Evolutionary conservation across 108 stramenopile species (phyloP), one percentile per base, ranked within the genome.

Genomic region (Fragilariopsis cylindrus): DNA sequence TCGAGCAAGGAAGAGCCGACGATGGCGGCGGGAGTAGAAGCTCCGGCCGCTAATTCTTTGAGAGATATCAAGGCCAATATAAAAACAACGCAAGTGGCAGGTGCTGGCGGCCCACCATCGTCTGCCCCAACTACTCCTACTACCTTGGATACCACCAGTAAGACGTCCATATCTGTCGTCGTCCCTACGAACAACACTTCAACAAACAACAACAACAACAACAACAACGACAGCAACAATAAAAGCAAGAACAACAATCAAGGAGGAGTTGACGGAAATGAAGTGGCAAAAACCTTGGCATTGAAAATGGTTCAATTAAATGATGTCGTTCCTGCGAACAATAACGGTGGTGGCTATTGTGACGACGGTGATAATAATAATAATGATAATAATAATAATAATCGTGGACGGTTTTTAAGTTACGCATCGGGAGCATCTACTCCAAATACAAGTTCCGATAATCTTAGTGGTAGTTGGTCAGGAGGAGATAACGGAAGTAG

Each of bases 371-470:
- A 55, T 16, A 42, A 6, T 3, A 19, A 15, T 64, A 42, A 44
- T 40, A 57, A 5, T 18, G 47, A 18, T 8, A 3, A 0, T 4
- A 15, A 11, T n/a, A 15, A 11, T 40, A 44, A 21, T 15, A 50
- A 52, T 19, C 48, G 67, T 13, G 67, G 67, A 52, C 73, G 76
- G 13, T 82, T 82, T 65, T 45, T 55, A 30, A 70, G 75, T 49
- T 82, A 82, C 58, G 81, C 81, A 30, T 82, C 81, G 21, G 81
- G 81, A 18, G 81, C 81, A 41, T 82, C 81, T 55, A 72, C 81
- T 3, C 81, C 81, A 12, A 79, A 74, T 42, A 74, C 78, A 40
- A 74, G 73, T 41, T 56, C 54, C 6, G 78, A 73, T 18, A 74
- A 79, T 58, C 30, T 79, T 60, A 74, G 73, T 45, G 69, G 73